phyloP scores from a whole-genome alignment of 2,329 filamentous ascomycete species.

The Venturia pyrina region DNA sequence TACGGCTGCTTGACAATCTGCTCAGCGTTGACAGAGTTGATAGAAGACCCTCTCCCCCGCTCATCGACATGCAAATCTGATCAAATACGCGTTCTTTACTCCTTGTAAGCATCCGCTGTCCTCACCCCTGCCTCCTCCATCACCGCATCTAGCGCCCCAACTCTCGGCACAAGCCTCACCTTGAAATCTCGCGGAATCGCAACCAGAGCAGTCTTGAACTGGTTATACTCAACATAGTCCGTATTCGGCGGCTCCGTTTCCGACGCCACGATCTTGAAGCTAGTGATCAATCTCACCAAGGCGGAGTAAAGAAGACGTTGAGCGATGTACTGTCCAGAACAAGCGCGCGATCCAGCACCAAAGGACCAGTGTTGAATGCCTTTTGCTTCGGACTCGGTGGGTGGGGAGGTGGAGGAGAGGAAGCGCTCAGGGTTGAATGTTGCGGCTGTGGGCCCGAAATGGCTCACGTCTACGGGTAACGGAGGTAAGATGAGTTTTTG shows the following conservation, averaged over 20 bases:
- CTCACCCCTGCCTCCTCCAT: not conserved
- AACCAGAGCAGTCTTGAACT: conserved; percentile 49
- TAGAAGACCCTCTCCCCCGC: not conserved
- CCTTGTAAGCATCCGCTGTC: conserved; percentile 3
- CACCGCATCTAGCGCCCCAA: conserved; percentile 18
- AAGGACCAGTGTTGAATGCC: conserved; percentile 38
- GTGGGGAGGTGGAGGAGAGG: conserved; percentile 29
- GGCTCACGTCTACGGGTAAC: conserved; percentile 38
- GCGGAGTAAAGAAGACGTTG: conserved; percentile 40
- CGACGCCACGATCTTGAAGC: conserved; percentile 41
- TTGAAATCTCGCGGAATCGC: conserved; percentile 51
- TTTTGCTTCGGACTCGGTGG: conserved; percentile 21
- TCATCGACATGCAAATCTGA: not conserved
- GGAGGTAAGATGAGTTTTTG: not conserved
- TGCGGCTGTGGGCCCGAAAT: conserved; percentile 37
- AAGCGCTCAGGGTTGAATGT: conserved; percentile 42
- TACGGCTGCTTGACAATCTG: no score
- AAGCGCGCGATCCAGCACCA: conserved; percentile 42
- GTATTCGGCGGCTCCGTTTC: conserved; percentile 45
- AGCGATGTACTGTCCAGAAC: conserved; percentile 42
- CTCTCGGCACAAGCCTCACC: conserved; percentile 44
- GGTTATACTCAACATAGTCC: conserved; percentile 53
- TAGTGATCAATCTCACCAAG: conserved; percentile 38
- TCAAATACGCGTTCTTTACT: not conserved
- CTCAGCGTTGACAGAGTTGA: no score